phyloP scores from a whole-genome alignment of 2,329 filamentous ascomycete species.

The Hansfordia pulvinata region DNA sequence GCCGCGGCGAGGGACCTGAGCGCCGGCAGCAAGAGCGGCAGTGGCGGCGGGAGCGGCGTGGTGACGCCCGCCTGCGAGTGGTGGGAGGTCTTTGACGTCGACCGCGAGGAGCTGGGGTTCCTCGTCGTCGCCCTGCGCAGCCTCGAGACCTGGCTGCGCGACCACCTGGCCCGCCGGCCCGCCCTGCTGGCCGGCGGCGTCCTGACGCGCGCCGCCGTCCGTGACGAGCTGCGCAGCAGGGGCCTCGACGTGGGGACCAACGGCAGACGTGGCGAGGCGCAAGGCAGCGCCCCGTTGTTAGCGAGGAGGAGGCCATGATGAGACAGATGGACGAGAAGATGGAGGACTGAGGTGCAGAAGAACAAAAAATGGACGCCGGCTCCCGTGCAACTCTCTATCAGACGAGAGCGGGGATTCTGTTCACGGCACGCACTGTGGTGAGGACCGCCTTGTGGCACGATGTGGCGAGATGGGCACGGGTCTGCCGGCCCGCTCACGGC shows the following conservation, averaged over 20 bases:
- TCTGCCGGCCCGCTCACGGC: too few species aligned
- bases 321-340: slow-evolving; percentile 22
- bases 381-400: too few species aligned
- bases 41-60: too few species aligned
- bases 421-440: too few species aligned
- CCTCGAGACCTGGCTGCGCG: slow-evolving; percentile 53
- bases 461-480: too few species aligned
- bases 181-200: slow-evolving; percentile 30
- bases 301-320: slow-evolving; percentile 31
- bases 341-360: slow-evolving; percentile 13
- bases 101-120: slow-evolving; percentile 88
- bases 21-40: too few species aligned
- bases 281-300: slow-evolving; percentile 11
- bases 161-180: slow-evolving; percentile 43
- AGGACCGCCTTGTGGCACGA: too few species aligned
- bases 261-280: slow-evolving; percentile 3
- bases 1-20: slow-evolving; percentile 67
- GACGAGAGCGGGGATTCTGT: too few species aligned
- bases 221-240: slow-evolving; percentile 43
- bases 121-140: slow-evolving; percentile 77
- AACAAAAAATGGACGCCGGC: slow-evolving; percentile 11
- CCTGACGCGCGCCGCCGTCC: slow-evolving; percentile 42
- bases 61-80: slow-evolving; percentile 75
- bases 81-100: slow-evolving; percentile 98
- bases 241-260: slow-evolving; percentile 22